phyloP scores from a whole-genome alignment of 2,329 filamentous ascomycete species.

The Diaporthe australafricana region DNA sequence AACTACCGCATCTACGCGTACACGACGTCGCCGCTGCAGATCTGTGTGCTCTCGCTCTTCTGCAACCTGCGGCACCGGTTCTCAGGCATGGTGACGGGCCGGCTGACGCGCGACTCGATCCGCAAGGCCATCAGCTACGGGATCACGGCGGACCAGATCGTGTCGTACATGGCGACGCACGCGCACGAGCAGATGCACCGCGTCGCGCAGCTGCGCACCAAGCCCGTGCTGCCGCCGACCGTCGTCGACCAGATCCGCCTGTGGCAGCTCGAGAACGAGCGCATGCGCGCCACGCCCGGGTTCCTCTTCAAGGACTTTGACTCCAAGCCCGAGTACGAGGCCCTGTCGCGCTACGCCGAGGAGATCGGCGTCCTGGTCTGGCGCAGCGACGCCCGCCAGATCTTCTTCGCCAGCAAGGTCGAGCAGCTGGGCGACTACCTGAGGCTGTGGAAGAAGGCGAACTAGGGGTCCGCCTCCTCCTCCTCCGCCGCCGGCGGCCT shows the following conservation, averaged over 20 bases:
- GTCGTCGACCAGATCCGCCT: slow-evolving; percentile 97
- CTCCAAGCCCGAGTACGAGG: slow-evolving; percentile 75
- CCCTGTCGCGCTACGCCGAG: slow-evolving; percentile 81
- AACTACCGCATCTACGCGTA: slow-evolving; percentile 99
- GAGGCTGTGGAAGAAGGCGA: slow-evolving; percentile 69
- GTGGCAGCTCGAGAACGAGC: slow-evolving; percentile 97
- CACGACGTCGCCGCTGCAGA: slow-evolving; percentile 92
- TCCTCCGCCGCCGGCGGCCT: background rate
- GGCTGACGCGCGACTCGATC: slow-evolving; percentile 89
- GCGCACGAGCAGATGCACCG: slow-evolving; percentile 95
- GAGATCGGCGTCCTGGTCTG: slow-evolving; percentile 92
- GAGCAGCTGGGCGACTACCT: slow-evolving; percentile 90
- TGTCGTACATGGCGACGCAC: slow-evolving; percentile 90
- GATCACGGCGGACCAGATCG: slow-evolving; percentile 95
- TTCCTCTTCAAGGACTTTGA: slow-evolving; percentile 93
- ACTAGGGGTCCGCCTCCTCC: slow-evolving; percentile 43
- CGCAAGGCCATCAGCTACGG: slow-evolving; percentile 87
- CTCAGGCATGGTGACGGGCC: slow-evolving; percentile 92
- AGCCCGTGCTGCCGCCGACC: slow-evolving; percentile 88
- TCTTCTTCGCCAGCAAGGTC: slow-evolving; percentile 92
- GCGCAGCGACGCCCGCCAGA: slow-evolving; percentile 81
- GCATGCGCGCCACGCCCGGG: slow-evolving; percentile 85
- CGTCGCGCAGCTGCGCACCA: slow-evolving; percentile 65
- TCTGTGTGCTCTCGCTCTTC: slow-evolving; percentile 93
- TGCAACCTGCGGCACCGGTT: slow-evolving; percentile 89